Base-by-base conservation (phyloP, 2,329 filamentous ascomycete species). In the Byssothecium circinans region DNA sequence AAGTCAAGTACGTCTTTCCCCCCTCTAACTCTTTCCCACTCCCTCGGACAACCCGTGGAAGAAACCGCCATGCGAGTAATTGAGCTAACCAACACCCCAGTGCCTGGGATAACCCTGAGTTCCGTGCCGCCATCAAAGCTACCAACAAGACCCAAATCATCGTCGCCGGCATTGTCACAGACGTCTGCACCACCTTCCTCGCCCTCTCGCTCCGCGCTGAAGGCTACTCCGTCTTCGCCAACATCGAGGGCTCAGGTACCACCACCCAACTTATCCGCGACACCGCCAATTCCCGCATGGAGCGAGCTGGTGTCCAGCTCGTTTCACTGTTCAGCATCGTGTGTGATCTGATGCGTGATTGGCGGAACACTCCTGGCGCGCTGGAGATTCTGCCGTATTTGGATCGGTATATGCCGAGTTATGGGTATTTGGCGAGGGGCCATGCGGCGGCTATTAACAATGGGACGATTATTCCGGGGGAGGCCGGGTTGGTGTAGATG, bases 151-250 rank as follows among this genome's bases (percentile, higher is more conserved):
- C 78, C 23, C 88, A 91, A 66, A 74, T 91, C 58, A 87, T 91
- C 61, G 69, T 91, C 14, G 86, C 77, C 2, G 86, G 87, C 7
- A 88, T 90, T 59, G 79, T 82, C 2, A 90, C 87, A 0, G 87
- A 91, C 65, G 86, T 90, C 49, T 89, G 85, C 77, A 88, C 85
- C 18, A 76, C 86, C 0, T 90, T 90, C 75, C 78, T 88, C 5
- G 84, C 87, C 0, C 78, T 90, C n/a, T 86, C 85, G 1, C 81
- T 90, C 4, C 77, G 84, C 29, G 80, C 83, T 12, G 85, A 82
- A 35, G 87, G 87, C 20, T 91, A 89, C 74, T 38, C 81, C 30
- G 87, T 91, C 48, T 89, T 80, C 74, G 86, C 85, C 58, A 88
- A 89, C 70, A 79, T 84, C 43, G 87, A 90, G 59, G 86, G 84